Evolutionary conservation across 1,139 yeast genomes (phyloP).

Genomic region (Ogataea hybrid): DNA sequence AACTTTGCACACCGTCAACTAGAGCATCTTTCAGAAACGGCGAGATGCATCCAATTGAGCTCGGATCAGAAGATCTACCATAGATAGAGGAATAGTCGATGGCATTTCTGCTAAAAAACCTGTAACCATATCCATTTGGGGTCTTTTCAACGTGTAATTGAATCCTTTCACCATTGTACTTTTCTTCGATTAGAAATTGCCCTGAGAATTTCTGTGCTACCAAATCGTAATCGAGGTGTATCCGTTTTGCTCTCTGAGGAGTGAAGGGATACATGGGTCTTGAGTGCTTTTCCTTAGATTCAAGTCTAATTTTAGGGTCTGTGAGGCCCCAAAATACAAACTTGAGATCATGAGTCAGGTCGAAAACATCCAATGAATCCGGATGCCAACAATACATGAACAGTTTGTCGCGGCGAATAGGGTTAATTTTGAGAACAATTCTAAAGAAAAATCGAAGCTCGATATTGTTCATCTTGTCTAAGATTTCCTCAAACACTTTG

Average conservation of each 20-base stretch:
- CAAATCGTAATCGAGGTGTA: slow-evolving; percentile 46
- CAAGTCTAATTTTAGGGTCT: slow-evolving; percentile 46
- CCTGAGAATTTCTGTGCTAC: slow-evolving; percentile 43
- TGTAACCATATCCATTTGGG: slow-evolving; percentile 36
- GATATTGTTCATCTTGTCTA: slow-evolving; percentile 54
- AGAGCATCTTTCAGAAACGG: slow-evolving; percentile 36
- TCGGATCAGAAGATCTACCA: slow-evolving; percentile 55
- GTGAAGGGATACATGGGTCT: slow-evolving; percentile 56
- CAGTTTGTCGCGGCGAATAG: slow-evolving; percentile 60
- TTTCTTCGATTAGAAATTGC: slow-evolving; percentile 79
- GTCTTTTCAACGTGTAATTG: slow-evolving; percentile 58
- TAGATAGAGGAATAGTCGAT: slow-evolving; percentile 73
- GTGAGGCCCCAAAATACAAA: slow-evolving; percentile 58
- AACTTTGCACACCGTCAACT: slow-evolving; percentile 22
- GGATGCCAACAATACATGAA: slow-evolving; percentile 76
- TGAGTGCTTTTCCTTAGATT: slow-evolving; percentile 44
- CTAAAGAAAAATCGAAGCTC: slow-evolving; percentile 73
- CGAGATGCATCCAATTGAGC: slow-evolving; percentile 43
- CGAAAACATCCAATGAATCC: slow-evolving; percentile 64
- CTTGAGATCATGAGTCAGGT: slow-evolving; percentile 65
- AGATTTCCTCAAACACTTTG: slow-evolving; percentile 45
- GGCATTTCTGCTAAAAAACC: slow-evolving; percentile 67
- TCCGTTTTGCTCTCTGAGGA: slow-evolving; percentile 68
- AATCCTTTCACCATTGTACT: slow-evolving; percentile 91
- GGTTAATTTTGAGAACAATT: slow-evolving; percentile 58